A percentile compares a stretch with the other conserved stretches of the same genome.
These are phyloP conservation scores for Rhizopogon parksii DNA, from an alignment of 1,284 basidiomycete species.

Conservation along the genomic window DNA sequence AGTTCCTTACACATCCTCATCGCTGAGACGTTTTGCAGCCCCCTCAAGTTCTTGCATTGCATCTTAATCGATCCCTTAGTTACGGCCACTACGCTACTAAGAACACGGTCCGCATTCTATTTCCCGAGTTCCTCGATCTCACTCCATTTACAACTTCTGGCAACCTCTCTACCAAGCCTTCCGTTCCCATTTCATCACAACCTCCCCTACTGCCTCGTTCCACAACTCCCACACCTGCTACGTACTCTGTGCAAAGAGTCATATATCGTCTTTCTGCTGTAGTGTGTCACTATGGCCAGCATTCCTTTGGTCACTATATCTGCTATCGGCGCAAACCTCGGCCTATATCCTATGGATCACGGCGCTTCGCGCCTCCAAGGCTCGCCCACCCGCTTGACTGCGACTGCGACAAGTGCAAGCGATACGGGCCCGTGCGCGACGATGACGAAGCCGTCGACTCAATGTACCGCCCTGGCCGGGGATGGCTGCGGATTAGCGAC, in stretches of 20 bases:
- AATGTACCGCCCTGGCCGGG: constrained; percentile 40
- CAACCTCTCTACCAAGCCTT: constrained; percentile 62
- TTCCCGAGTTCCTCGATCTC: constrained; percentile 82
- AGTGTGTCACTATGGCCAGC: constrained; percentile 86
- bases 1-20: constrained; percentile 4
- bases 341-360: constrained; percentile 25
- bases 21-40: constrained; percentile 42
- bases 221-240: constrained; percentile 50
- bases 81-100: constrained; percentile 72
- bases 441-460: constrained; percentile 26
- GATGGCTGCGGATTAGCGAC: constrained; percentile 85
- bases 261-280: constrained; percentile 77
- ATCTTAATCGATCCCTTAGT: constrained; percentile 82
- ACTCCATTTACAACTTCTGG: constrained; percentile 77
- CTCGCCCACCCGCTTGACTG: constrained; percentile 43
- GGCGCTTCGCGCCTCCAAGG: constrained; percentile 39
- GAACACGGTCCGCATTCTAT: constrained; percentile 73
- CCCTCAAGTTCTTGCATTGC: constrained; percentile 75
- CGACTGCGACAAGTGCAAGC: constrained; percentile 36
- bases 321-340: constrained; percentile 80
- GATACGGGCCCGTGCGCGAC: constrained; percentile 38
- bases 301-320: constrained; percentile 88
- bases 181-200: constrained; percentile 58
- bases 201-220: constrained; percentile 38
- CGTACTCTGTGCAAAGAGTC: constrained; percentile 44